A percentile compares a stretch with the other conserved stretches of the same genome.
Evolutionary conservation across 1,139 yeast genomes (phyloP).

Genomic region (Saccharomycopsis crataegensis): DNA sequence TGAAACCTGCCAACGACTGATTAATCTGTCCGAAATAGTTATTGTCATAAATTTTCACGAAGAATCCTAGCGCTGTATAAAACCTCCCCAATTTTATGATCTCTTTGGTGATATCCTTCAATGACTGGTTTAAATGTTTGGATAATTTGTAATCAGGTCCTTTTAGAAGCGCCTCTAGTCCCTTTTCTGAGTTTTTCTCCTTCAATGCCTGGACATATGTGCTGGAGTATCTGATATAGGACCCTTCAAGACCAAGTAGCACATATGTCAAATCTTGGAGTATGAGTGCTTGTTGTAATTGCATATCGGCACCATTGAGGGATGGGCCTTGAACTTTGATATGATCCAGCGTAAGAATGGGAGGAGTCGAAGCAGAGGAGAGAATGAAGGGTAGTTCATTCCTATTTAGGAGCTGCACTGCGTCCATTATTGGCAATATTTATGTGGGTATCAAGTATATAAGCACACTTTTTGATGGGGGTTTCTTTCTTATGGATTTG

Average conservation of each 20-base stretch:
- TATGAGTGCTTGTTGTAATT: slow-evolving; percentile 65
- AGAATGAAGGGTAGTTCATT: slow-evolving; percentile 3
- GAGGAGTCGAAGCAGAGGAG: slow-evolving; percentile 6
- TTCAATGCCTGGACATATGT: slow-evolving; percentile 37
- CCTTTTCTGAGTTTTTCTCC: not conserved
- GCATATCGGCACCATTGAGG: slow-evolving; percentile 35
- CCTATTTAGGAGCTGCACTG: slow-evolving; percentile 7
- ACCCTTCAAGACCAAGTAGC: slow-evolving; percentile 73
- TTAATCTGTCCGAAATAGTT: slow-evolving; percentile 60
- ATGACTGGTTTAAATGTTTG: slow-evolving; percentile 63
- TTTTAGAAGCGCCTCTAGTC: slow-evolving; percentile 26
- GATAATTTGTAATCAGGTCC: slow-evolving; percentile 78
- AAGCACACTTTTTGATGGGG: no score
- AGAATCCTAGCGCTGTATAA: slow-evolving; percentile 48
- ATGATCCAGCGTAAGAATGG: slow-evolving; percentile 2
- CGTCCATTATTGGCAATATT: not conserved
- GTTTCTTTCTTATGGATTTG: not conserved
- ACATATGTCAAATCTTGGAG: slow-evolving; percentile 64
- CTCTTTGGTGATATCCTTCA: slow-evolving; percentile 63
- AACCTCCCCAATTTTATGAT: slow-evolving; percentile 57
- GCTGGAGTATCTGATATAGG: slow-evolving; percentile 62
- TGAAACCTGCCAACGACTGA: slow-evolving; percentile 62
- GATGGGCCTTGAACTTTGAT: slow-evolving; percentile 22
- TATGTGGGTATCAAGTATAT: not conserved
- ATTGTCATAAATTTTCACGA: slow-evolving; percentile 49